A percentile compares a stretch with the other conserved stretches of the same genome.
These are phyloP conservation scores for Leccinum glutinopallens DNA, from an alignment of 1,284 basidiomycete species.

Conservation along the genomic window DNA sequence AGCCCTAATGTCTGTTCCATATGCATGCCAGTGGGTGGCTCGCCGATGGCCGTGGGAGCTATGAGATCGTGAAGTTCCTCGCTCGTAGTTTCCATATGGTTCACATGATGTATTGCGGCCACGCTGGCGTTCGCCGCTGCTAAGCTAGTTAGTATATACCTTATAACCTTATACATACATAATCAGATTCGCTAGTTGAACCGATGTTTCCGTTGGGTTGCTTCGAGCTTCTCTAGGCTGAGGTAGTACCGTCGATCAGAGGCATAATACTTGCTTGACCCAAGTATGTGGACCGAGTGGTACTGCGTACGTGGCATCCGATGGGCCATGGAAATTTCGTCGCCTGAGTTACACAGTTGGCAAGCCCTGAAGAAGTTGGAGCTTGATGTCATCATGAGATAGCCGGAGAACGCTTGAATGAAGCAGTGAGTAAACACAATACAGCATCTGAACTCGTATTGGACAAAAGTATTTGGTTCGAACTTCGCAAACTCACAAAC, in stretches of 20 bases:
- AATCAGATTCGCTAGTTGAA: constrained; percentile 23
- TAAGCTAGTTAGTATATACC: constrained; percentile 20
- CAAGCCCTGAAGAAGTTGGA: not conserved
- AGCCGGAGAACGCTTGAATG: not conserved
- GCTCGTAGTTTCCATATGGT: not conserved
- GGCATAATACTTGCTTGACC: constrained; percentile 4
- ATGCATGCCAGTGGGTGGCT: constrained; percentile 42
- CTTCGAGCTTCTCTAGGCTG: not conserved
- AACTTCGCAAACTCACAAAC: not conserved
- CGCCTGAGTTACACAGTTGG: not conserved
- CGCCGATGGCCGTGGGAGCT: constrained; percentile 18
- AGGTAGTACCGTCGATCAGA: not conserved
- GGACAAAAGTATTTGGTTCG: not conserved
- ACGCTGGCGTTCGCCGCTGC: constrained; percentile 27
- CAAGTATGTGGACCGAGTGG: not conserved
- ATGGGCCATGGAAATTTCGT: not conserved
- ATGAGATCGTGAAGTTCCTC: constrained; percentile 25
- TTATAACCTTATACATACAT: constrained; percentile 31
- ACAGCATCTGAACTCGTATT: not conserved
- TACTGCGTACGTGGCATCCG: not conserved
- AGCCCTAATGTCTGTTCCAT: constrained; percentile 58
- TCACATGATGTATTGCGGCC: constrained; percentile 12
- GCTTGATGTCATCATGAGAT: not conserved
- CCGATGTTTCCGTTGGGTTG: not conserved
- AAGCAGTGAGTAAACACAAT: not conserved